Evolutionary conservation across 768 basidiomycete genomes (phyloP), one percentile per base, ranked within the genome.

Genomic region (Pleurotus tuoliensis): DNA sequence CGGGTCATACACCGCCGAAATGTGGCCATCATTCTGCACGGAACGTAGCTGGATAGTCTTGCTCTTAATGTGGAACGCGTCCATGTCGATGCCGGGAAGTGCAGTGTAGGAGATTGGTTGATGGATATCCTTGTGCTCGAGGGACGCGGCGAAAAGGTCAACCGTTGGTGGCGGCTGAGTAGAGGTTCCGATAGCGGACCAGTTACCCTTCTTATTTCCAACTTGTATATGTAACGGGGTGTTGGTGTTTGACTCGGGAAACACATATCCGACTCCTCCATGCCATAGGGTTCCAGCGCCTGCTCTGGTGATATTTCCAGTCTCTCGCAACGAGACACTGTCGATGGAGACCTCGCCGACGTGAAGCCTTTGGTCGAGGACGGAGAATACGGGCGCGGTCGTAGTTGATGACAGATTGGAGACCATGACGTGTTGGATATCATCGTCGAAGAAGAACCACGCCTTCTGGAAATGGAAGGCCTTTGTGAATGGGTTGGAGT

Each of bases 371-470:
- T 90, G 86, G 65, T 90, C 88, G 20, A 90, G 79, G 47, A 89
- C 85, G 22, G 83, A 81, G 66, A 80, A 76, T 12, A 88, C 76
- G 2, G 82, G 73, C 2, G 78, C 75, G 34, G 73, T 73, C 4
- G 69, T 71, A 0, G 81, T 80, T 11, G 51, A 53, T 18, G 73
- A 63, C 44, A 88, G 67, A 58, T 71, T 73, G 49, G 82, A 74
- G 22, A 88, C 63, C 77, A 83, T 82, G 59, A 88, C 81, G 60
- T 82, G 77, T 61, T 87, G 84, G 8, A 83, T 71, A 58, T 85
- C 83, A 61, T 82, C 69, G 12, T 80, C 76, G 34, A 89, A 72
- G 78, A 87, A 89, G 71, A 90, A 88, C 83, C 84, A 88, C 0
- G 80, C 76, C 68, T 89, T 90, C 62, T 87, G 84, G 76, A 79